Percentiles rank a stretch among this genome's conserved stretches.
Conservation (phyloP, 345 rosid genomes). For the Eucalyptus viminalis region DNA sequence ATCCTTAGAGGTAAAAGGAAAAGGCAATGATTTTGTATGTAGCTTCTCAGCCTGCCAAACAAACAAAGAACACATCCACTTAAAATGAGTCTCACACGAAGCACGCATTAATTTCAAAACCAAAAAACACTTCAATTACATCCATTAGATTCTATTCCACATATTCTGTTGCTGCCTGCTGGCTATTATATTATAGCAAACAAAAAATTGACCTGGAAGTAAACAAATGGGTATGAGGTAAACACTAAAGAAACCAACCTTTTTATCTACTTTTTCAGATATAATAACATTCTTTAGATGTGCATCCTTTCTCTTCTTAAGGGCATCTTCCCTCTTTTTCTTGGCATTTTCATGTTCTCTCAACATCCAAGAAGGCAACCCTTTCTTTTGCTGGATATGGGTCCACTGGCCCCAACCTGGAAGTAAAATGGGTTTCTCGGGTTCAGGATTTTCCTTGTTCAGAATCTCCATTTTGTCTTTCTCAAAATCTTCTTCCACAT, state of each 20-base stretch:
- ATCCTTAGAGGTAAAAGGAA: conserved; percentile 72
- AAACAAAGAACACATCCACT: background rate
- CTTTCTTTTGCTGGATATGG: conserved; percentile 58
- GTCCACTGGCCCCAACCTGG: conserved; percentile 99
- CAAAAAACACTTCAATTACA: background rate
- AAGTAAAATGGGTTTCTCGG: conserved; percentile 64
- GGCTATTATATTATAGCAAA: background rate
- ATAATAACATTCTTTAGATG: conserved; percentile 65
- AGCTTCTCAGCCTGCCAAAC: conserved; percentile 68
- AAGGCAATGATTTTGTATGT: conserved; percentile 60
- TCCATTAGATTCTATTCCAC: background rate
- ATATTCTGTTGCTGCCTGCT: background rate
- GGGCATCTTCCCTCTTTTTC: conserved; percentile 52
- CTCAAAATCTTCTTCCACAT: conserved; percentile 70
- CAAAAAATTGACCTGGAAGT: background rate
- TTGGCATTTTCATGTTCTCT: conserved; percentile 62
- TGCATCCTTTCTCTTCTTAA: conserved; percentile 81
- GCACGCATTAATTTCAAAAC: background rate
- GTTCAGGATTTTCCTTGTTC: conserved; percentile 69
- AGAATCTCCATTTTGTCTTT: conserved; percentile 58
- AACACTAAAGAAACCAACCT: conserved; percentile 24
- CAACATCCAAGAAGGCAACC: conserved; percentile 74
- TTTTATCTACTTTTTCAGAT: conserved; percentile 79
- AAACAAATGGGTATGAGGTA: background rate
- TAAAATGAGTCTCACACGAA: background rate